Evolutionary conservation across 2,329 filamentous ascomycete genomes (phyloP).

Genomic region (Pseudopyricularia javanii): DNA sequence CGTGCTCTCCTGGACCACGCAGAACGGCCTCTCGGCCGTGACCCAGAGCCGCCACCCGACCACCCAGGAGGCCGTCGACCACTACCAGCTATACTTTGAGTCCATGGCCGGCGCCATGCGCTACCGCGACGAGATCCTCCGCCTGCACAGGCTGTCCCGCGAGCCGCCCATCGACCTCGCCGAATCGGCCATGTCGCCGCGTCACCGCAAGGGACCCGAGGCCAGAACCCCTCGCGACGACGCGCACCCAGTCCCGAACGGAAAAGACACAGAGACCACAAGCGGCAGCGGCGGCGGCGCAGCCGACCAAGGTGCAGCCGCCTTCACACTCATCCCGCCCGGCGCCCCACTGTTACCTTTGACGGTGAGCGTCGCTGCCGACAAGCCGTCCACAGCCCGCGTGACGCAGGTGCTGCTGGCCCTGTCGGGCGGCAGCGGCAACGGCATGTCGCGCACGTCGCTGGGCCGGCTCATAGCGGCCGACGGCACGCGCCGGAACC

Average conservation of each 20-base stretch:
- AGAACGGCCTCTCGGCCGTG: conserved; percentile 26
- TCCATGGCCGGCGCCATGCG: conserved; percentile 42
- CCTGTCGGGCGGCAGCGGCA: conserved; percentile 19
- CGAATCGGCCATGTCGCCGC: conserved; percentile 11
- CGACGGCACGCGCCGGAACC: conserved; percentile 28
- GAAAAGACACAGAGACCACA: too few species aligned
- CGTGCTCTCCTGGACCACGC: conserved; percentile 52
- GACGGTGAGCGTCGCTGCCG: neutral
- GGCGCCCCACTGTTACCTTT: conserved; percentile 11
- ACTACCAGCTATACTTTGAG: conserved; percentile 61
- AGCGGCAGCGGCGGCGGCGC: neutral
- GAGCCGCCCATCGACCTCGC: conserved; percentile 9
- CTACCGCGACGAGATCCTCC: conserved; percentile 43
- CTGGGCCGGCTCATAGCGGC: conserved; percentile 21
- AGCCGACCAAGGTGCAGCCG: conserved; percentile 29
- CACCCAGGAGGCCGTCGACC: conserved; percentile 50
- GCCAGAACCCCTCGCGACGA: conserved; percentile 21
- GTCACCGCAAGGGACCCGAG: conserved; percentile 19
- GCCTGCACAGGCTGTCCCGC: conserved; percentile 26
- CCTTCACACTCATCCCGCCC: conserved; percentile 37
- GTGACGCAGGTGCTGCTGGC: conserved; percentile 20
- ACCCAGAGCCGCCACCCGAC: conserved; percentile 51
- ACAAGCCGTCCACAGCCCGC: conserved; percentile 11
- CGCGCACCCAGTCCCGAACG: conserved; percentile 21
- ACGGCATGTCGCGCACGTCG: conserved; percentile 14